Evolutionary conservation across 257 asterid species (phyloP), one percentile per base, ranked within the genome.

Genomic region (Euphrasia confusa): DNA sequence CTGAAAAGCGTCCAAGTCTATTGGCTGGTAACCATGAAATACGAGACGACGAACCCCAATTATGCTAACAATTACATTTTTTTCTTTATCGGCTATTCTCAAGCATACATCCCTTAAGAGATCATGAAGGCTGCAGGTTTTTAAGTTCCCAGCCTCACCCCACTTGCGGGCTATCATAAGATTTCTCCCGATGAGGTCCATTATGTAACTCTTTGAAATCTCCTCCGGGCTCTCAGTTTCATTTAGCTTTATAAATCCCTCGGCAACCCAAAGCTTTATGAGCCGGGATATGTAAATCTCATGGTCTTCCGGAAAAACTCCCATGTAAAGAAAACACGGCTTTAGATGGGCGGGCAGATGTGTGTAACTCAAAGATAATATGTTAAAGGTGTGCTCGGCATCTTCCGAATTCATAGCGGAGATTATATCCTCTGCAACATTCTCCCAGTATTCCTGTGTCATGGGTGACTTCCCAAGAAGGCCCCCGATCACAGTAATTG

Each of bases 261-360:
- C 67, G 4, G 62, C 45, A 53, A 53, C 63, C 73, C 68, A 68
- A 14, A 52, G 49, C 7, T 68, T 53, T 9, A 28, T 52, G 12
- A 68, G 63, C 10, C 1, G 1, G 10, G 73, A 60, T 6, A 30
- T 26, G 7, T 5, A n/a, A 2, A 61, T 68, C 15, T n/a, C 17
- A 5, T 7, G 6, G 9, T 58, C 69, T 56, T 63, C 61, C 1
- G 37, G 60, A 6, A 53, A 66, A 40, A 60, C 48, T n/a, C 72
- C 76, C 56, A 61, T 39, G 15, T 69, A 69, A 2, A 61, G 68
- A 33, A 61, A 61, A 61, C 73, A 69, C 11, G 69, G 65, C 54
- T 70, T 70, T 8, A 70, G 45, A 55, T 70, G 47, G 1, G 65
- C 44, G 0, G 62, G 67, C 54, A 68, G 39, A 1, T 58, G 53